Conservation (phyloP, 768 basidiomycete species). For the Suillus paluster region DNA sequence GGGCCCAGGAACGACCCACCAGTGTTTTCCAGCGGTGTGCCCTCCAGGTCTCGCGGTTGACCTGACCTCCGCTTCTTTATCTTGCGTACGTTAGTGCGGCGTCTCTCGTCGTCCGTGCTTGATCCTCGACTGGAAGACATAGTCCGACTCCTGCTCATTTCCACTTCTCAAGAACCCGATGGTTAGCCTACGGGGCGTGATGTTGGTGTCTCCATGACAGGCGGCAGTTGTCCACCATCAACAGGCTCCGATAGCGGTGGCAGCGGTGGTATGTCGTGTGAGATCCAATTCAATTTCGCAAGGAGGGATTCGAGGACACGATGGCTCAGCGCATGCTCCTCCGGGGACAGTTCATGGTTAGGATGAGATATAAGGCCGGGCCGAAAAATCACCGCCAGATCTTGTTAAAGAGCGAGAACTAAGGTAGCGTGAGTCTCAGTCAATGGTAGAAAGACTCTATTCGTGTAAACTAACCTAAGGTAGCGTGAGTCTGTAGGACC, state of each 20-base stretch:
- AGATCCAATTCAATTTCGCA: constrained; percentile 94
- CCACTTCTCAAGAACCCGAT: too few species aligned
- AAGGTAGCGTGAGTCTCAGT: too few species aligned
- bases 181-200: constrained; percentile 32
- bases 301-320: constrained; percentile 94
- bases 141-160: too few species aligned
- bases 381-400: constrained; percentile 98
- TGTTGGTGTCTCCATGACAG: constrained; percentile 50
- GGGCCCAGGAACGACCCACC: constrained; percentile 38
- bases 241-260: constrained; percentile 48
- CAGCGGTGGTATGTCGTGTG: constrained; percentile 85
- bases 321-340: constrained; percentile 88
- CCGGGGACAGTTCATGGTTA: constrained; percentile 81
- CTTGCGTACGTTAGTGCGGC: too few species aligned
- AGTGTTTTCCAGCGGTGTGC: constrained; percentile 55
- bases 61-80: too few species aligned
- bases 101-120: too few species aligned
- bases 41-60: too few species aligned
- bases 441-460: too few species aligned
- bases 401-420: too few species aligned
- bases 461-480: too few species aligned
- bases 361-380: constrained; percentile 94
- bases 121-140: too few species aligned
- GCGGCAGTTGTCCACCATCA: constrained; percentile 49
- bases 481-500: too few species aligned